Evolutionary conservation across 305 asterid species (phyloP), one percentile per base, ranked within the genome.

Genomic region (Fraxinus dipetala): DNA sequence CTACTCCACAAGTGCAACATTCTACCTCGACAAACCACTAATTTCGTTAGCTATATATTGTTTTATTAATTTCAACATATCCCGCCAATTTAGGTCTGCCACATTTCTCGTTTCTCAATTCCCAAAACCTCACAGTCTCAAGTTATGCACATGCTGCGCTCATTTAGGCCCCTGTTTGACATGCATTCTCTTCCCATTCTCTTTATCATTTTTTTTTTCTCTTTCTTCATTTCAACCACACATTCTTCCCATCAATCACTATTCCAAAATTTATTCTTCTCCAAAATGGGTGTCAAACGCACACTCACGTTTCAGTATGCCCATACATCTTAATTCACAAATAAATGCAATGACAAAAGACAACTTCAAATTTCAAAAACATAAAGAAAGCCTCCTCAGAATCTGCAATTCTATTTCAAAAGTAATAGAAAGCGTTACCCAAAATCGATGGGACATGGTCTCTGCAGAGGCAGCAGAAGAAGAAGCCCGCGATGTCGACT

Each of bases 391-490:
- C 81, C 75, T 8, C 35, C 32, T 75, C 43, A 79, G n/a, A 36
- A 43, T 63, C 43, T 22, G 74, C 38, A 72, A 74, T 24, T 36
- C 78, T 30, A 16, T 73, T 54, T 28, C 13, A 32, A 72, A 72
- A 72, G 76, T 8, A 72, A n/a, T 6, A 72, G 48, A 34, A 24
- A 69, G 9, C 16, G 81, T 77, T 92, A 96, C 99, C 99, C 98
- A 96, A 73, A 90, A 96, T 48, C 99, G 91, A 89, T 95, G 98
- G n/a, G 98, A 96, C 87, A 92, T 75, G 28, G 91, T 88, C 90
- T 91, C 97, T 0, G 92, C 84, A 7, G 93, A 89, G 26, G 84
- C 87, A 10, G 88, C 28, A 2, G 90, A 81, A 34, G 92, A 83
- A 1, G 94, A 85, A 43, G 91, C 85, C 76, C 84, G 69, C 2